Evolutionary conservation across 202 grass and related monocot genomes (phyloP).

Genomic region (Saccharum hybrid): DNA sequence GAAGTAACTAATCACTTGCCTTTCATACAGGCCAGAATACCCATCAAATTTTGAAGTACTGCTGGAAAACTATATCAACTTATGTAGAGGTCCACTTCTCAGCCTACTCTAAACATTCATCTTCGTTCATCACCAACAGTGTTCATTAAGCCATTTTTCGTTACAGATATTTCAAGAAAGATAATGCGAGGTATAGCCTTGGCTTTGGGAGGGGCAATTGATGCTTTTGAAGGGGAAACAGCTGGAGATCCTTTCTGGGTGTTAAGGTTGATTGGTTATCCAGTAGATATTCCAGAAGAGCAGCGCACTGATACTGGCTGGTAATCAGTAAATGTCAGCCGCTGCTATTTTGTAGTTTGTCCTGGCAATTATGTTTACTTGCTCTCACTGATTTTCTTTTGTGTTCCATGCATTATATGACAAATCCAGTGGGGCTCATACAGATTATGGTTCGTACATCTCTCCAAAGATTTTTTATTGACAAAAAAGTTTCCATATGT

Average conservation of each 20-base stretch:
- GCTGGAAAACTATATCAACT: conserved; percentile 73
- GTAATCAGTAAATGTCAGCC: conserved; percentile 40
- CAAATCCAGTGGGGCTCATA: conserved; percentile 85
- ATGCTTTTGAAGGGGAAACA: conserved; percentile 72
- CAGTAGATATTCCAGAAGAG: conserved; percentile 81
- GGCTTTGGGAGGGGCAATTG: conserved; percentile 63
- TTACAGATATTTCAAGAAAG: conserved; percentile 86
- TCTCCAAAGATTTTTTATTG: conserved; percentile 5
- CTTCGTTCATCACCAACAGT: neutral
- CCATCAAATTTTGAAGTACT: conserved; percentile 78
- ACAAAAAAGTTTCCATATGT: neutral
- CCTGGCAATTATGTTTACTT: conserved; percentile 9
- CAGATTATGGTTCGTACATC: conserved; percentile 82
- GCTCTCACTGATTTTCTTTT: conserved; percentile 37
- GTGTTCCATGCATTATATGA: conserved; percentile 31
- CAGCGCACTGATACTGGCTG: conserved; percentile 79
- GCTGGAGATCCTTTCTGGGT: conserved; percentile 89
- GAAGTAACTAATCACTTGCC: neutral
- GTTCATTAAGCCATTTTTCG: conserved; percentile 14
- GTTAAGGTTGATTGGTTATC: conserved; percentile 87
- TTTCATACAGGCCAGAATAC: conserved; percentile 67
- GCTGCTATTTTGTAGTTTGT: neutral
- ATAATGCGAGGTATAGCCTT: conserved; percentile 95
- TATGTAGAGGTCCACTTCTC: conserved; percentile 63
- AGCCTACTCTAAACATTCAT: conserved; percentile 8